Evolutionary conservation across 2,329 filamentous ascomycete species (phyloP).

Genomic region (Apiospora saccharicola): DNA sequence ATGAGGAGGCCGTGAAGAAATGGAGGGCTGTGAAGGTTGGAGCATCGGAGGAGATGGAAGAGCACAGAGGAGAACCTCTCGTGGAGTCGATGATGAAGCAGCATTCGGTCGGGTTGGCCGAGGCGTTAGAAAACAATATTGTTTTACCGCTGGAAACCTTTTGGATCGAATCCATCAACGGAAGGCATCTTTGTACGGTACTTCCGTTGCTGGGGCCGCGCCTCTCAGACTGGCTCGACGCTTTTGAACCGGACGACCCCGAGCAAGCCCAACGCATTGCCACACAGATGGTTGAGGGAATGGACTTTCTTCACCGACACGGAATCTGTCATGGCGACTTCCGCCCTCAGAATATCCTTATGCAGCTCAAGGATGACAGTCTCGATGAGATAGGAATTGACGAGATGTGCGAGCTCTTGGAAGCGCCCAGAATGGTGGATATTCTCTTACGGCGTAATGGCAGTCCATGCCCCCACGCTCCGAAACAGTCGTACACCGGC

Average conservation of each 20-base stretch:
- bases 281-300: neutral
- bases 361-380: neutral
- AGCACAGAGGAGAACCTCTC: neutral
- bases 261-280: neutral
- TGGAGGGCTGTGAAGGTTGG: neutral
- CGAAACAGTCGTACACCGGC: neutral
- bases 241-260: fast-evolving
- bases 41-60: no score
- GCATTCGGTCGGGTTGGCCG: neutral
- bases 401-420: neutral
- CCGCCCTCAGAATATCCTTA: neutral
- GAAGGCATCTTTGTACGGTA: neutral
- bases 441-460: neutral
- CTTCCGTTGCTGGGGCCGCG: neutral
- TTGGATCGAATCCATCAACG: neutral
- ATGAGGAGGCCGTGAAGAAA: neutral
- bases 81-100: neutral
- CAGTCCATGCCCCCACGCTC: neutral
- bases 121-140: neutral
- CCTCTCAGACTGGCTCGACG: neutral
- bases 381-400: neutral
- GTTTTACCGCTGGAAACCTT: neutral
- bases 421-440: fast-evolving
- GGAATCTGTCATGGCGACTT: neutral
- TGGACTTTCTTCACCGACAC: neutral